phyloP scores from a whole-genome alignment of 352 stramenopile genomes.

The Phytophthora pisi region DNA sequence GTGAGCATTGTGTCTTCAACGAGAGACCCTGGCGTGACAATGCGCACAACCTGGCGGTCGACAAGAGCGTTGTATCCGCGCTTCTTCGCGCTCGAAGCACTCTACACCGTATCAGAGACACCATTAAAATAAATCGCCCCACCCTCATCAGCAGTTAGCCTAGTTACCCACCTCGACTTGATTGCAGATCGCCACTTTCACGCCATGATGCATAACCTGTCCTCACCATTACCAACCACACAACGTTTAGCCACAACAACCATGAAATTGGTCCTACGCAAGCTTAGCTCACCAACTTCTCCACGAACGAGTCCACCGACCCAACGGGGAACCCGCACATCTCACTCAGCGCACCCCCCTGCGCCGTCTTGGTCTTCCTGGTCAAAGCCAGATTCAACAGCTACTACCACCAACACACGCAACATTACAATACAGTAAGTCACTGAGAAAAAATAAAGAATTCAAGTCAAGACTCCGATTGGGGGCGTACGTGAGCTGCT shows the following conservation, averaged over 20 bases:
- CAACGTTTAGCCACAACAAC: too few species aligned
- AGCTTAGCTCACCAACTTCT: conserved; percentile 62
- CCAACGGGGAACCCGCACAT: conserved; percentile 83
- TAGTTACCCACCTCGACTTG: conserved; percentile 61
- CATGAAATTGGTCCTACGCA: background rate
- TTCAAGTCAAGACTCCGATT: too few species aligned
- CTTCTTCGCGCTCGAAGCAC: conserved; percentile 52
- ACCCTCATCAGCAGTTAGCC: too few species aligned
- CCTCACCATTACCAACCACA: background rate
- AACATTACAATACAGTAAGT: background rate
- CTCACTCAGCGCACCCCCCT: conserved; percentile 55
- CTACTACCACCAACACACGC: conserved; percentile 27
- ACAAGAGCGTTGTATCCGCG: conserved; percentile 67
- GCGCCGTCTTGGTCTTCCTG: conserved; percentile 64
- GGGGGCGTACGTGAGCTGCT: conserved; percentile 58
- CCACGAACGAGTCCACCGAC: conserved; percentile 78
- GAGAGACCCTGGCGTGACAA: conserved; percentile 76
- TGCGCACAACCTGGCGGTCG: conserved; percentile 77
- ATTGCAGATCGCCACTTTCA: conserved; percentile 87
- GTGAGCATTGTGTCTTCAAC: conserved; percentile 82
- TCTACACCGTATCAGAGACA: conserved; percentile 28
- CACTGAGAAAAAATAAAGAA: background rate
- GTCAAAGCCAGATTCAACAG: conserved; percentile 76
- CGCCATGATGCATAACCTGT: conserved; percentile 81
- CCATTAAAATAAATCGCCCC: background rate